Conservation (phyloP, 192 early-diverging fungal genomes). For the Rhizoclosmatium globosum region DNA sequence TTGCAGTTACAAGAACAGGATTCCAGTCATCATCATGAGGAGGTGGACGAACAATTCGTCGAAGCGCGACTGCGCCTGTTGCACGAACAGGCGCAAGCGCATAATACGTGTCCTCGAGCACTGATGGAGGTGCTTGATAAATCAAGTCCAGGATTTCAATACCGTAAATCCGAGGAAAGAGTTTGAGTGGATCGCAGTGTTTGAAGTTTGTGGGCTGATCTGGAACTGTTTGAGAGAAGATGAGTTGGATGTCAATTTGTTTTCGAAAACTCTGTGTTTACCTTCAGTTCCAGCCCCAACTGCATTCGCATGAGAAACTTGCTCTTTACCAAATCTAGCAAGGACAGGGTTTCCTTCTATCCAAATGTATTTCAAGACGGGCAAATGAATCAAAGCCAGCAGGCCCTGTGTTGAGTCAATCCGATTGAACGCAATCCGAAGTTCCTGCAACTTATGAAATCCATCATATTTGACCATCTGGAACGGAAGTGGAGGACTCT, state of each 20-base stretch:
- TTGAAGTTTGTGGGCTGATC: not conserved
- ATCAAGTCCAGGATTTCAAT: slow-evolving; percentile 44
- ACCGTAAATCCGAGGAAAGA: slow-evolving; percentile 38
- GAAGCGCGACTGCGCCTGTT: not conserved
- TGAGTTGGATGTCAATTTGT: too few species aligned
- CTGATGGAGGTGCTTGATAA: slow-evolving; percentile 35
- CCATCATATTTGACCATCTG: slow-evolving; percentile 45
- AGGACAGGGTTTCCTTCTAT: slow-evolving; percentile 63
- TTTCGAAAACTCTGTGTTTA: not conserved
- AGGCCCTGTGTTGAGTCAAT: slow-evolving; percentile 50
- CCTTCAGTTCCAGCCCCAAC: slow-evolving; percentile 26
- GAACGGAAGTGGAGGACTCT: slow-evolving; percentile 25
- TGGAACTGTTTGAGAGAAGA: not conserved
- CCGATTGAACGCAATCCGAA: slow-evolving; percentile 54
- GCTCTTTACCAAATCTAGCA: slow-evolving; percentile 20
- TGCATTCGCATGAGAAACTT: not conserved
- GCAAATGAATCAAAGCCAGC: slow-evolving; percentile 54
- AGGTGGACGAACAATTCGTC: slow-evolving; percentile 11
- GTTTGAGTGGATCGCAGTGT: slow-evolving; percentile 35
- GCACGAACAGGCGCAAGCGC: slow-evolving; percentile 1
- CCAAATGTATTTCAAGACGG: slow-evolving; percentile 47
- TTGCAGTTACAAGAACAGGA: not conserved
- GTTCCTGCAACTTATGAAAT: slow-evolving; percentile 53
- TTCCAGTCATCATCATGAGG: not conserved
- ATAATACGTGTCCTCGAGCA: slow-evolving; percentile 41